Percentiles rank a stretch among this genome's conserved stretches.
These are phyloP conservation scores for Saturnispora zaruensis DNA, from an alignment of 805 yeast genomes.

Conservation along the genomic window DNA sequence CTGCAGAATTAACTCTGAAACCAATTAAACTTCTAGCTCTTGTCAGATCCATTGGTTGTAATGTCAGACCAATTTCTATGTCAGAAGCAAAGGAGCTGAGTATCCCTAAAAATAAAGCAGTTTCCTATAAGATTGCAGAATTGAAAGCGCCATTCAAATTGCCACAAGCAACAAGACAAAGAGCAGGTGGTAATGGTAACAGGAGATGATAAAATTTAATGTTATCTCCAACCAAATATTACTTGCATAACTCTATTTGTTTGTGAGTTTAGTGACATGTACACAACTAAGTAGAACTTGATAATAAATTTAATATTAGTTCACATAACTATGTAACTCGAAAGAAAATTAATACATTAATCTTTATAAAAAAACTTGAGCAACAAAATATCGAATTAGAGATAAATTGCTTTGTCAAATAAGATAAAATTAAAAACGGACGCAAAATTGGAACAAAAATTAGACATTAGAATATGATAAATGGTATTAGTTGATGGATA, in stretches of 20 bases:
- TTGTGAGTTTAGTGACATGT: neutral
- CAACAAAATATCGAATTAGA: neutral
- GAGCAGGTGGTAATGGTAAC: conserved; percentile 12
- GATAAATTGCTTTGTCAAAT: neutral
- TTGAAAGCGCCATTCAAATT: conserved; percentile 82
- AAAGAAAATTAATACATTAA: neutral
- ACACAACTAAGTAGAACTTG: neutral
- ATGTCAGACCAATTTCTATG: conserved; percentile 58
- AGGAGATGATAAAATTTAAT: neutral
- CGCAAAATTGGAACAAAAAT: neutral
- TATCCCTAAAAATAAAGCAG: conserved; percentile 42
- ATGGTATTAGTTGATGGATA: neutral
- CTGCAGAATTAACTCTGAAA: conserved; percentile 75
- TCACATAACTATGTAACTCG: neutral
- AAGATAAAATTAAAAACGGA: neutral
- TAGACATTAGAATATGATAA: neutral
- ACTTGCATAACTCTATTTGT: neutral
- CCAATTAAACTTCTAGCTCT: conserved; percentile 62
- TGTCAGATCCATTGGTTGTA: conserved; percentile 77
- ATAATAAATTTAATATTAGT: neutral
- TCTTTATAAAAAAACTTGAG: neutral
- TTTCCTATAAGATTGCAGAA: conserved; percentile 68
- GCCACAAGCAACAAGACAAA: conserved; percentile 70
- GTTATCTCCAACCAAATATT: neutral
- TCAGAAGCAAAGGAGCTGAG: conserved; percentile 71